phyloP scores from a whole-genome alignment of 768 basidiomycete genomes.

The Stropharia rugosoannulata region DNA sequence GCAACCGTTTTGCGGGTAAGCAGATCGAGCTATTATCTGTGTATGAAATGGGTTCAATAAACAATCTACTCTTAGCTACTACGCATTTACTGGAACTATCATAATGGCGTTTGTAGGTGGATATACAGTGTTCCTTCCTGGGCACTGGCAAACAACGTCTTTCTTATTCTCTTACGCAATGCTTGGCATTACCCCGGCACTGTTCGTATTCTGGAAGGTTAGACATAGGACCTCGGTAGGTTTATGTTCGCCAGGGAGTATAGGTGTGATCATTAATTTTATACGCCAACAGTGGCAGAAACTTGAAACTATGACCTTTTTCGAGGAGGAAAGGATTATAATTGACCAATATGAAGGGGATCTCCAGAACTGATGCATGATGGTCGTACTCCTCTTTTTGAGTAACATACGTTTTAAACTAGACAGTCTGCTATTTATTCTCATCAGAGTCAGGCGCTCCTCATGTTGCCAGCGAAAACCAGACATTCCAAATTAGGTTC shows the following conservation, averaged over 20 bases:
- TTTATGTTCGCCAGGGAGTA: background rate
- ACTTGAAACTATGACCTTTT: conserved; percentile 40
- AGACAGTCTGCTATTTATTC: too few species aligned
- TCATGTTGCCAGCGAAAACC: too few species aligned
- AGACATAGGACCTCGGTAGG: conserved; percentile 37
- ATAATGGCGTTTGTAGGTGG: conserved; percentile 49
- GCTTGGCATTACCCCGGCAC: conserved; percentile 39
- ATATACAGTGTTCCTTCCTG: conserved; percentile 52
- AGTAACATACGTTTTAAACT: too few species aligned
- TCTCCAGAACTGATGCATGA: background rate
- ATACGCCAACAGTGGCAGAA: conserved; percentile 33
- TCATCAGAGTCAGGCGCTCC: too few species aligned
- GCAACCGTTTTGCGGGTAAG: conserved; percentile 52
- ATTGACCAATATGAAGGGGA: conserved; percentile 44
- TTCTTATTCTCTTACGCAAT: conserved; percentile 52
- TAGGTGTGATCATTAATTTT: background rate
- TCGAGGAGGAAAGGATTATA: conserved; percentile 40
- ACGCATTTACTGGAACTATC: conserved; percentile 41
- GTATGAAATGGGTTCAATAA: background rate
- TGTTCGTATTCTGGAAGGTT: conserved; percentile 49
- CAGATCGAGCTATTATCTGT: background rate
- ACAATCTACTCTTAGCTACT: conserved; percentile 29
- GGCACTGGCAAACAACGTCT: conserved; percentile 43
- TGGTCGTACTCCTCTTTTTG: too few species aligned
- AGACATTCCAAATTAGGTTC: too few species aligned